Conservation (phyloP, 2,329 filamentous ascomycete species). For the Bipolaris gigantea region DNA sequence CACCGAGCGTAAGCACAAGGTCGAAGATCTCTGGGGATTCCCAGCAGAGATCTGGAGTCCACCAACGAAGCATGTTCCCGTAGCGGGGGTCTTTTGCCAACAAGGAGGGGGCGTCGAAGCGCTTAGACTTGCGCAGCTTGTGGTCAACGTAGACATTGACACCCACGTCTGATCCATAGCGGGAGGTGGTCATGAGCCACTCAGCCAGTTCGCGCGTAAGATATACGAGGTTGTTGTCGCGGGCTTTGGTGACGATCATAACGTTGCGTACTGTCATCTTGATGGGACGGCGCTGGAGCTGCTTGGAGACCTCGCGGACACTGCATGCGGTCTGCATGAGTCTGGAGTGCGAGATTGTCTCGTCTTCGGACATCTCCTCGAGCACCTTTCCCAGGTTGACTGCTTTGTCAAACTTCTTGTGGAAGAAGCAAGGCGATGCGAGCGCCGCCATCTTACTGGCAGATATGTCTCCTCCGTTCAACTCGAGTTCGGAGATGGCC, state of each 20-base stretch:
- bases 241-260: conserved; percentile 98
- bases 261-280: conserved; percentile 89
- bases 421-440: conserved; percentile 95
- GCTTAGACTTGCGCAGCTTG: conserved; percentile 83
- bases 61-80: conserved; percentile 84
- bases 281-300: conserved; percentile 88
- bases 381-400: conserved; percentile 94
- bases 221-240: conserved; percentile 89
- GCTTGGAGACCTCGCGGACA: conserved; percentile 92
- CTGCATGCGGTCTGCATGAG: conserved; percentile 94
- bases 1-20: conserved; percentile 83
- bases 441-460: conserved; percentile 63
- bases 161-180: conserved; percentile 86
- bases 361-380: conserved; percentile 86
- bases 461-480: conserved; percentile 48
- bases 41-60: conserved; percentile 96
- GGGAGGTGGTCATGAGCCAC: conserved; percentile 85
- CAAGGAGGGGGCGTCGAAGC: conserved; percentile 77
- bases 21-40: conserved; percentile 93
- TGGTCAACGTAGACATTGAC: conserved; percentile 98
- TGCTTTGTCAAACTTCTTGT: conserved; percentile 93
- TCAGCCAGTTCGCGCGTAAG: conserved; percentile 83
- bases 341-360: conserved; percentile 89
- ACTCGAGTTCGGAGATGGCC: conserved; percentile 57
- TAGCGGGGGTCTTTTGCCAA: conserved; percentile 75